Evolutionary conservation across 2,329 filamentous ascomycete genomes (phyloP).

Genomic region (Penicillium sp.): DNA sequence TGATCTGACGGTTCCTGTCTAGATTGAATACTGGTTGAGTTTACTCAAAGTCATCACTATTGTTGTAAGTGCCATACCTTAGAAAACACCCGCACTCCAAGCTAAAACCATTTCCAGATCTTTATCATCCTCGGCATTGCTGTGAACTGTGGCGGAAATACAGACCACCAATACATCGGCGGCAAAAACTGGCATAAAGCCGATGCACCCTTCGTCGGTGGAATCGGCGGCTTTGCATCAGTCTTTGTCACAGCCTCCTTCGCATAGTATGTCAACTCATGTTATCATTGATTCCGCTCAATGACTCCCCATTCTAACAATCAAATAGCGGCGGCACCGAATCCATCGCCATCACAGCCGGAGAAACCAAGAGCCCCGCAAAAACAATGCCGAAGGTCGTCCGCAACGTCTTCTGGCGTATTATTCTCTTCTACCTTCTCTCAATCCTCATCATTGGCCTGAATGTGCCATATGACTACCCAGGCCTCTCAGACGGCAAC

Average conservation of each 20-base stretch:
- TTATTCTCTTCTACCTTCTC: constrained; percentile 54
- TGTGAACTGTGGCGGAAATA: constrained; percentile 59
- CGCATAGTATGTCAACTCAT: constrained; percentile 46
- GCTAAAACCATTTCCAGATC: constrained; percentile 31
- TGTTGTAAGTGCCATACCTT: constrained; percentile 29
- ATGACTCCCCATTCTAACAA: neutral
- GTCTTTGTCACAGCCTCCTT: constrained; percentile 63
- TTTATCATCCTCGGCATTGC: constrained; percentile 64
- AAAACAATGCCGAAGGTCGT: constrained; percentile 61
- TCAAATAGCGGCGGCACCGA: constrained; percentile 55
- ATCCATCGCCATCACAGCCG: constrained; percentile 64
- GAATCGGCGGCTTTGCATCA: constrained; percentile 64
- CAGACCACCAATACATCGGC: constrained; percentile 55
- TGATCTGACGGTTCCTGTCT: neutral
- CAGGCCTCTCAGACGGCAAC: constrained; percentile 42
- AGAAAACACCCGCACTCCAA: constrained; percentile 13
- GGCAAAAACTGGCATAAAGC: constrained; percentile 57
- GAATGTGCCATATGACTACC: constrained; percentile 57
- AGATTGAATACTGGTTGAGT: constrained; percentile 44
- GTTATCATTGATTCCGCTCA: neutral
- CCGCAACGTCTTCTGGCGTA: constrained; percentile 65
- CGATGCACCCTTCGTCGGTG: constrained; percentile 62
- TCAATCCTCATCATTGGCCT: constrained; percentile 57
- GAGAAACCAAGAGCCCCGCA: constrained; percentile 62
- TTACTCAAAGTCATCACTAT: constrained; percentile 44